Evolutionary conservation across 108 stramenopile species (phyloP), one percentile per base, ranked within the genome.

Genomic region (Pseudonitzschia multiseries): DNA sequence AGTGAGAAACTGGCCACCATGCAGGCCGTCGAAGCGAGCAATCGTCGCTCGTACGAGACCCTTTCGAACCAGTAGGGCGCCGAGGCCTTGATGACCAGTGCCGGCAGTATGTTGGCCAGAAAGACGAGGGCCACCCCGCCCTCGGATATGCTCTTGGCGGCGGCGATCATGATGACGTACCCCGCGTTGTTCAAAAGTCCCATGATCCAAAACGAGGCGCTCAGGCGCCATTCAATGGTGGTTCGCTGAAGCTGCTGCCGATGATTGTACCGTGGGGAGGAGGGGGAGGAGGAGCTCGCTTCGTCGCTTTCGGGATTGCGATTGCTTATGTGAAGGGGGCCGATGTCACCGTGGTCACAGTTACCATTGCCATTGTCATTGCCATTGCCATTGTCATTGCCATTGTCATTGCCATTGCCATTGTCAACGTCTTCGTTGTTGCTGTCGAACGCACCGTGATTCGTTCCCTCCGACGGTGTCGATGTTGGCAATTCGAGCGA

Each of bases 31-130:
- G 84, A 82, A n/a, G 79, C 57, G 5, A 42, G 12, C 52, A 96
- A 67, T 4, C 95, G 83, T 20, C 17, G 26, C 50, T 80, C 42
- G 74, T 96, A 96, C 14, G 81, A 69, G 5, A 96, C 89, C 20
- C 52, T 40, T 61, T 96, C 85, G 73, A 92, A 96, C 95, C 95
- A 96, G 64, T 85, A 85, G 13, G 95, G 95, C 18, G 88, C 89
- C 28, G 82, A 68, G 20, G 82, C 18, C 51, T 93, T 92, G 14
- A 87, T 69, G 20, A 80, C 24, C 24, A 96, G 59, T 0, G 85
- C 74, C 0, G 95, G 95, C 15, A 86, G 48, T 13, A 86, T 75
- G 70, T 88, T 90, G 70, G 86, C 80, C 63, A 96, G 53, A 69
- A 89, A 96, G 22, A 96, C 91, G 12, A 93, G 53, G 14, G 85